A percentile compares a stretch with the other conserved stretches of the same genome.
Evolutionary conservation across 345 rosid species (phyloP).

Genomic region (Euphorbia pulcherrima): DNA sequence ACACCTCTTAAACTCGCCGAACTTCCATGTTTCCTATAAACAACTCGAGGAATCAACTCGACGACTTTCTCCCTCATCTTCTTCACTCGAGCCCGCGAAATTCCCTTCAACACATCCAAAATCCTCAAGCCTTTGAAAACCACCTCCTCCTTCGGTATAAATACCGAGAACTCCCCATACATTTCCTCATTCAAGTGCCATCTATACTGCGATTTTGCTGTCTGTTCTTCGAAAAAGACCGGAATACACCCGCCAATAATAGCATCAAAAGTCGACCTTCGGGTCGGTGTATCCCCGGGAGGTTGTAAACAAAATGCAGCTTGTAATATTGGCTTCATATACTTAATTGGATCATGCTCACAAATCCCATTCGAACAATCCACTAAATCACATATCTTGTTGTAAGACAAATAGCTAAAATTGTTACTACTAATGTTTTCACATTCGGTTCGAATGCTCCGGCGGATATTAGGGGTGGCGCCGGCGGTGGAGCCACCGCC

Average conservation of each 20-base stretch:
- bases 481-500: conserved; percentile 79
- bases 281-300: conserved; percentile 81
- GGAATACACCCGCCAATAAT: conserved; percentile 87
- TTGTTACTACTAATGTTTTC: conserved; percentile 26
- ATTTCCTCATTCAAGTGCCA: conserved; percentile 71
- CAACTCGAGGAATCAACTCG: conserved; percentile 67
- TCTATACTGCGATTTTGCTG: conserved; percentile 62
- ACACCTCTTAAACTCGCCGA: conserved; percentile 47
- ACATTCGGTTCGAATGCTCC: conserved; percentile 81
- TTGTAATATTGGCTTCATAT: conserved; percentile 73
- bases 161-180: conserved; percentile 55
- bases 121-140: conserved; percentile 63
- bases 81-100: conserved; percentile 53
- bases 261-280: conserved; percentile 79
- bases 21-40: conserved; percentile 79
- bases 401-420: conserved; percentile 3
- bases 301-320: conserved; percentile 85
- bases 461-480: conserved; percentile 55
- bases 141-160: conserved; percentile 76
- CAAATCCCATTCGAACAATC: conserved; percentile 89
- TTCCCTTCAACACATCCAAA: conserved; percentile 62
- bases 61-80: conserved; percentile 65
- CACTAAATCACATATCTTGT: conserved; percentile 58
- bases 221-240: conserved; percentile 78
- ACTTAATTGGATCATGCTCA: conserved; percentile 80